Evolutionary conservation across 805 yeast genomes (phyloP), one percentile per base, ranked within the genome.

Genomic region (Kuraishia capsulata): DNA sequence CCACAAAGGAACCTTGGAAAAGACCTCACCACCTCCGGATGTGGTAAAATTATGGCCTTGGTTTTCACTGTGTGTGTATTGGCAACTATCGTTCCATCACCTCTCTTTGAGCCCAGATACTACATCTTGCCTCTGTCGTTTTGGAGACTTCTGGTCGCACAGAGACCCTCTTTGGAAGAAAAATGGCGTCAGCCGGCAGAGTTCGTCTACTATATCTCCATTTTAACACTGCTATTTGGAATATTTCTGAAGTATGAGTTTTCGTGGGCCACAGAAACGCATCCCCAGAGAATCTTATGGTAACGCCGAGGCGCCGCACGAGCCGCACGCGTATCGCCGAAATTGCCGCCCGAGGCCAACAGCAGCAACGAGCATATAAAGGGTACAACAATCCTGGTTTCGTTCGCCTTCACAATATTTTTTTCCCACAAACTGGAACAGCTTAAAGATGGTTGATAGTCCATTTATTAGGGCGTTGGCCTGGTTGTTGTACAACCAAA

Each of bases 21-120:
- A 23, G 28, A 50, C 38, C 43, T 56, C 23, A 11, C 21, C 17
- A 33, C 36, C 4, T 48, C 53, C 14, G 34, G 45, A 4, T 49
- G 54, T 3, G 53, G 58, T 8, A 49, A 59, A 2, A 47, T 68
- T 4, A 54, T 80, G n/a, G 66, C 71, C 31, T 37, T 74, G 4
- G 71, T 78, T 0, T 78, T 69, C 42, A 39, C 76, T 2, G 56
- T 59, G 0, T 79, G 88, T 32, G 64, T 75, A 0, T 49, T 67
- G 1, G 55, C 76, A 4, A 81, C 92, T 0, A 65, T 92, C 17
- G 73, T 83, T 0, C 96, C 97, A 17, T 80, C 96, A 0, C 98
- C 97, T 4, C 65, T 92, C 45, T 79, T 92, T 51, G 98, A 92
- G 58, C 96, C 97, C 36, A 73, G 98, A 41, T 92, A 92, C 56